Evolutionary conservation across 345 rosid species (phyloP).

Genomic region (Bretschneidera sinensis): DNA sequence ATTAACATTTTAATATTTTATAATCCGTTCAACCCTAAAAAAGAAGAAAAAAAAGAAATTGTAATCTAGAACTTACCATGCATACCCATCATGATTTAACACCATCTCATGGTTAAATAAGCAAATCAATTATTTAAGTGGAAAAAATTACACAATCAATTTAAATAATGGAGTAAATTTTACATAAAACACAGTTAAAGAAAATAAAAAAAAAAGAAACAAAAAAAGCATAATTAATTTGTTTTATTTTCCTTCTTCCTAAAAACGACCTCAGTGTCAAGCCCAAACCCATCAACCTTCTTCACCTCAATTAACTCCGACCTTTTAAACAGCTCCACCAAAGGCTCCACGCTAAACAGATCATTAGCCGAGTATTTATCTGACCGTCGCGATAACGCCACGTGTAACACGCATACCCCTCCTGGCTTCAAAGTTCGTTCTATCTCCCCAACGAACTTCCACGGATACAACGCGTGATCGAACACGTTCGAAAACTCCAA

Average conservation of each 20-base stretch:
- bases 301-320: slow-evolving; percentile 59
- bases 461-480: slow-evolving; percentile 91
- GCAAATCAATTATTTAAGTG: no score
- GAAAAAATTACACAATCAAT: no score
- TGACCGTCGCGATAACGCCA: slow-evolving; percentile 49
- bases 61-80: no score
- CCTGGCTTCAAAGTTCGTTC: slow-evolving; percentile 82
- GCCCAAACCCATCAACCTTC: slow-evolving; percentile 85
- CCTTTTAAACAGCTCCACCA: slow-evolving; percentile 48
- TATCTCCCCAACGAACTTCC: slow-evolving; percentile 73
- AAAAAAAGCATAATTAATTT: no score
- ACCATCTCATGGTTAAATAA: no score
- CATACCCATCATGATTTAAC: no score
- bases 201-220: no score
- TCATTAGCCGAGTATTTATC: slow-evolving; percentile 95
- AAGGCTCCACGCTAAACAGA: slow-evolving; percentile 52
- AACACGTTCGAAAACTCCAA: slow-evolving; percentile 94
- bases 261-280: slow-evolving; percentile 86
- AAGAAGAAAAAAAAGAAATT: no score
- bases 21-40: no score
- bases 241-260: slow-evolving; percentile 32
- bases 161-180: no score
- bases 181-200: no score
- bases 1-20: no score
- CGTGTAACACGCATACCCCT: slow-evolving; percentile 76